Percentiles rank a stretch among this genome's conserved stretches.
These are phyloP conservation scores for Hypoxylon sp. DNA, from an alignment of 2,329 filamentous ascomycete genomes.

Conservation along the genomic window DNA sequence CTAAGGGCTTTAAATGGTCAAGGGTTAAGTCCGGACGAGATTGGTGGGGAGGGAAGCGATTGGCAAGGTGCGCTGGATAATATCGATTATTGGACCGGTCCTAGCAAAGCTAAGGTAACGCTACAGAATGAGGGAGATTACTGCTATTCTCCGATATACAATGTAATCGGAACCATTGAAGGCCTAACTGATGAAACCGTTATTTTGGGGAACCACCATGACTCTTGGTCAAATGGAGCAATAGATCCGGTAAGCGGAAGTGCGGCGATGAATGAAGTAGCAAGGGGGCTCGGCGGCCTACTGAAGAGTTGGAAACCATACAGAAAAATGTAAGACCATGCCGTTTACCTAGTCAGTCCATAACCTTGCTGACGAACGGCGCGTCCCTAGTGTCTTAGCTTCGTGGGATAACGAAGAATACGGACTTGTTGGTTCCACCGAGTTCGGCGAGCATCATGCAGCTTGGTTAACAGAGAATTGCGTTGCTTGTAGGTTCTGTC, in stretches of 20 bases:
- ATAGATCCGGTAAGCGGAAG: constrained; percentile 80
- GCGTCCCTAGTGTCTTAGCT: constrained; percentile 71
- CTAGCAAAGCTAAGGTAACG: constrained; percentile 62
- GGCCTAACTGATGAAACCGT: constrained; percentile 78
- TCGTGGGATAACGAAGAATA: constrained; percentile 77
- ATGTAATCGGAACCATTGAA: constrained; percentile 80
- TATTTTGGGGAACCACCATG: constrained; percentile 79
- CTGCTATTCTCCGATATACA: constrained; percentile 51
- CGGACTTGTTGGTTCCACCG: constrained; percentile 78
- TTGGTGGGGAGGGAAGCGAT: constrained; percentile 20
- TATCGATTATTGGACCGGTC: constrained; percentile 37
- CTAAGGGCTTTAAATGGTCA: constrained; percentile 78
- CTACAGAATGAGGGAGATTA: constrained; percentile 65
- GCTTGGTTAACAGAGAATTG: constrained; percentile 75
- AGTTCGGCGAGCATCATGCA: constrained; percentile 82
- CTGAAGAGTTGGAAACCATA: constrained; percentile 77
- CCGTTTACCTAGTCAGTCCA: neutral
- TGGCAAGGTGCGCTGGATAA: constrained; percentile 36
- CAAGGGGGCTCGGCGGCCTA: constrained; percentile 75
- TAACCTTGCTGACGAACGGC: constrained; percentile 9
- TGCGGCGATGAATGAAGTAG: constrained; percentile 77
- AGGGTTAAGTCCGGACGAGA: constrained; percentile 61
- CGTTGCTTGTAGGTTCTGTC: constrained; percentile 67
- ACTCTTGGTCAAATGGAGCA: constrained; percentile 82
- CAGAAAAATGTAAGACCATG: constrained; percentile 34